Base-by-base conservation (phyloP, 2,329 filamentous ascomycete genomes). In the Amesomyces nigricolor region DNA sequence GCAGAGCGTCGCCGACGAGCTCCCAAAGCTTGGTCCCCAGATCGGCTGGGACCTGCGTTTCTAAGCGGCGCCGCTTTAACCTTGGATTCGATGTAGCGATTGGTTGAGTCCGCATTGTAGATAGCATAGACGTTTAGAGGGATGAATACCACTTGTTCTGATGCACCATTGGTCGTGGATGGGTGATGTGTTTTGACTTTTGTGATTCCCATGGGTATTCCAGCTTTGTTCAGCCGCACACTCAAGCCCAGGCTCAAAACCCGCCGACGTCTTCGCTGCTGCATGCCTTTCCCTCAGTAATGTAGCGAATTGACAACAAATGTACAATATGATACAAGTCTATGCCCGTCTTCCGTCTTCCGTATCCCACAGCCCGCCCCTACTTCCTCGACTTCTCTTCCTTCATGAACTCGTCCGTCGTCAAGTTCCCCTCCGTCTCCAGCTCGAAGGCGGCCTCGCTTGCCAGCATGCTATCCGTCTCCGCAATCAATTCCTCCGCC, bases 1-100 rank as follows among this genome's bases (percentile, higher is more conserved):
- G 57, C 91, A 99, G 81, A 95, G 89, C 66, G 92, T 99, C 50
- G 94, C 94, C 0, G 94, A 99, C 68, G 90, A 95, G 74, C 74
- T 99, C 68, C 92, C 92, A 16, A 88, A 80, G 63, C 72, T 99
- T 59, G 92, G 94, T 0, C 94, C 94, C 7, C 78, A 87, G 77
- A 97, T 99, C 72, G 90, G 81, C 56, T 86, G 83, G 83, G 82
- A 86, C 63, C 68, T 86, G 64, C 76, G 83, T 35, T 86, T 86
- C 64, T 83, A 77, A 60, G 47, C 10, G 9, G 8, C 8, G 8
- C 8, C 11, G 32, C 8, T 35, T 35, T 35, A 4, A 5, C 11
- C 14, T 13, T 5, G 26, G 8, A 5, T 17, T 35, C 11, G 11
- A 17, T 26, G 16, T 16, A 13, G 44, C 13, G 35, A 43, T 26